A percentile compares a stretch with the other conserved stretches of the same genome.
These are phyloP conservation scores for Achaetomiella virescens DNA, from an alignment of 495 filamentous ascomycete genomes.

Conservation along the genomic window DNA sequence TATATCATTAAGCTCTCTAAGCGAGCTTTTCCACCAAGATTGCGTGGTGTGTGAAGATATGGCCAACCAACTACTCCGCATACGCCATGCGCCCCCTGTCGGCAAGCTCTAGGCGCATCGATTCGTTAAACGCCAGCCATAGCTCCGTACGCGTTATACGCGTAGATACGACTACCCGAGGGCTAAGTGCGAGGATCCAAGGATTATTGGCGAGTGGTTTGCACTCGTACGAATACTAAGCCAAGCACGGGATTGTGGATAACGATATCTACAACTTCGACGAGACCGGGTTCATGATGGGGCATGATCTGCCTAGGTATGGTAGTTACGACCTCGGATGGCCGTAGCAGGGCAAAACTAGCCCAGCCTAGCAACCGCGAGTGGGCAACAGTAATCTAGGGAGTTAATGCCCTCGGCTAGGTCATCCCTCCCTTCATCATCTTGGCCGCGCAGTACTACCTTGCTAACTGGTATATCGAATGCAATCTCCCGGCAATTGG, in stretches of 20 bases:
- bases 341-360: slow-evolving; percentile 13
- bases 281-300: slow-evolving; percentile 39
- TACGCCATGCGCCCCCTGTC: too few species aligned
- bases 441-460: background rate
- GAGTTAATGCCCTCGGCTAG: background rate
- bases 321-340: slow-evolving; percentile 29
- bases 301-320: slow-evolving; percentile 25
- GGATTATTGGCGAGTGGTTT: too few species aligned
- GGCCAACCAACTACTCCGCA: too few species aligned
- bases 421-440: background rate
- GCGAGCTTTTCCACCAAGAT: too few species aligned
- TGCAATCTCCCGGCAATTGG: slow-evolving; percentile 4
- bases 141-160: too few species aligned
- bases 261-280: slow-evolving; percentile 43
- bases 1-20: too few species aligned
- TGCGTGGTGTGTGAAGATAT: too few species aligned
- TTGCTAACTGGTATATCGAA: slow-evolving; percentile 6
- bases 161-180: too few species aligned
- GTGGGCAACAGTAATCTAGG: slow-evolving; percentile 34
- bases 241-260: slow-evolving; percentile 22
- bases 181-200: too few species aligned
- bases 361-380: slow-evolving; percentile 36
- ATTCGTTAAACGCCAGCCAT: too few species aligned
- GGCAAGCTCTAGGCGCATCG: too few species aligned
- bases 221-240: too few species aligned